Evolutionary conservation across 352 stramenopile genomes (phyloP), one percentile per base, ranked within the genome.

Genomic region (Halophytophthora polymorphica): DNA sequence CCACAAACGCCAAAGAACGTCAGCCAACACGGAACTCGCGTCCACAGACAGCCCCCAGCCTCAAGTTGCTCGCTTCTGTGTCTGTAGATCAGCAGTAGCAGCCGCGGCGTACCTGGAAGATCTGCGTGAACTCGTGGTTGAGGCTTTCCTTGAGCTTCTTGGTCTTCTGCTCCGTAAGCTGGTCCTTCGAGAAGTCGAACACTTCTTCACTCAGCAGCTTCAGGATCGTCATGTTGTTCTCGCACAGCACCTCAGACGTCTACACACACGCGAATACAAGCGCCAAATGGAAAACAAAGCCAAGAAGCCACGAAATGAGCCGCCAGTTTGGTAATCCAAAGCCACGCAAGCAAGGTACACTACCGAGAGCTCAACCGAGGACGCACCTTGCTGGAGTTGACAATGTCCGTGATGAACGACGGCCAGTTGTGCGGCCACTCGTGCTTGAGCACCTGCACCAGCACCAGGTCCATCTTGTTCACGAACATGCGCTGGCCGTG

Each of bases 141-240:
- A 99, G 73, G 45, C 81, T 96, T 64, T 99, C 90, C 72, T 99
- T 99, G 62, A 99, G 89, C 35, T 81, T 88, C 66, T 99, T 98
- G 15, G 97, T 98, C 68, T 98, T 98, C 65, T 98, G 86, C 56
- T 97, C 98, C 28, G 96, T 98, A 66, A 98, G 97, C 73, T 98
- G 92, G 57, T 98, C 96, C 64, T 97, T 97, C 2, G 89, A 98
- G 58, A 99, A 99, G 56, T 99, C 97, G 75, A 99, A 99, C 28
- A 97, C 85, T 61, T 99, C 98, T 71, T 99, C 97, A 50, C 89
- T 98, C 33, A 99, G 77, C 33, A 99, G 78, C 73, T 99, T 99
- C 22, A 99, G 75, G 52, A 99, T 99, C 44, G 95, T 96, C 96
- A 99, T 99, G 77, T 99, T 99, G 83, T 99, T 99, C 70, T 99